phyloP scores from a whole-genome alignment of 2,329 filamentous ascomycete genomes.

The Dactylonectria estremocensis region DNA sequence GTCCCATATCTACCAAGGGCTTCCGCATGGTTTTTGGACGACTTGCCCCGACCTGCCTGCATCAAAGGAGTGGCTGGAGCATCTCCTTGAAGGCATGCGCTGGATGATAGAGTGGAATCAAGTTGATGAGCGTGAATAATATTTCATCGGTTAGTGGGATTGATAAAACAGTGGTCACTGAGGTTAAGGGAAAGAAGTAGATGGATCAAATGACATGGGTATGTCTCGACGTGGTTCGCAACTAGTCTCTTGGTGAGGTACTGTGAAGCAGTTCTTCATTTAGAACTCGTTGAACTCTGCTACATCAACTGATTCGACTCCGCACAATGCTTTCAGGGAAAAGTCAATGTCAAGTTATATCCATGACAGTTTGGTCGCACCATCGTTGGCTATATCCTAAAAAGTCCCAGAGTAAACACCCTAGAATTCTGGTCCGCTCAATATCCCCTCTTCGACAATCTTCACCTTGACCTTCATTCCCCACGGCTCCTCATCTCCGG shows the following conservation, averaged over 20 bases:
- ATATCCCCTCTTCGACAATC: conserved; percentile 53
- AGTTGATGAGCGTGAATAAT: neutral
- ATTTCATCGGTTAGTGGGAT: neutral
- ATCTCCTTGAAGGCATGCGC: conserved; percentile 44
- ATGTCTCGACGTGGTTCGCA: too few species aligned
- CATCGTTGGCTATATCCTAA: neutral
- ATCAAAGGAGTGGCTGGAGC: conserved; percentile 50
- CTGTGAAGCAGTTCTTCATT: too few species aligned
- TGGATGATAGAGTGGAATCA: conserved; percentile 39
- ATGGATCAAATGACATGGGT: too few species aligned
- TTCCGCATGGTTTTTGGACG: conserved; percentile 59
- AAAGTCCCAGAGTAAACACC: too few species aligned
- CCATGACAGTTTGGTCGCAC: neutral
- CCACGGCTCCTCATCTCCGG: conserved; percentile 53
- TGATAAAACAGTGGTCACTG: neutral
- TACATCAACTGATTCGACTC: too few species aligned
- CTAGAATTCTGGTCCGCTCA: conserved; percentile 11
- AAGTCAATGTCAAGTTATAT: neutral
- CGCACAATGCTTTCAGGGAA: too few species aligned
- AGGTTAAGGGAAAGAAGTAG: neutral
- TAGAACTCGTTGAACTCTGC: too few species aligned
- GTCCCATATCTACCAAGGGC: conserved; percentile 57
- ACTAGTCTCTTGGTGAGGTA: too few species aligned
- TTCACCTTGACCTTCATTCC: conserved; percentile 56
- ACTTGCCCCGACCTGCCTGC: conserved; percentile 55